Evolutionary conservation across 176 grass and related monocot species (phyloP), one percentile per base, ranked within the genome.

Genomic region (Chrysopogon serrulatus): DNA sequence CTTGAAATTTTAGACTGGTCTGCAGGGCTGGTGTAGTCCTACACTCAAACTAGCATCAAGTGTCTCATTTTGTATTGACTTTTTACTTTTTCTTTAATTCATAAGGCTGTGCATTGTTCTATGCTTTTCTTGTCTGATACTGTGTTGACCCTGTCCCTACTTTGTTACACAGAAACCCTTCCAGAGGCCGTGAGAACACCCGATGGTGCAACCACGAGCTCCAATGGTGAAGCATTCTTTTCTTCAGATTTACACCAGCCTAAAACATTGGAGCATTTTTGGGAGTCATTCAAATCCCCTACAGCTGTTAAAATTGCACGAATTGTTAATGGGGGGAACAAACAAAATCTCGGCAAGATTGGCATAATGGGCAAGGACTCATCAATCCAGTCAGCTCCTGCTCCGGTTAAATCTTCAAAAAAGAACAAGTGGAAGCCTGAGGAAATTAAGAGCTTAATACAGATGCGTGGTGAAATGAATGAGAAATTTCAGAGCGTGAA

Each of bases 361-460:
- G 65, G 84, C 74, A 79, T 90, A 79, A 67, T 79, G 41, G 48
- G 51, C 63, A 74, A 83, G 68, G 80, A 76, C 44, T 36, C 92
- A 10, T 83, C 63, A 27, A 59, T 39, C 36, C 37, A 81, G 21
- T 63, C 77, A 44, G 76, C 67, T 65, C 39, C 79, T 41, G 90
- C 82, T 84, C 68, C 80, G 34, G 48, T 63, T 81, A 93, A 91
- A 88, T 82, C 92, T 71, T 36, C 74, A 21, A 98, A 79, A 67
- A 87, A 88, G 79, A 97, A 90, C 80, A 92, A 87, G 75, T 98
- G 95, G 95, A 95, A 90, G 69, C 92, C 95, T 43, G 95, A 95
- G 73, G 95, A 98, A 84, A 91, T 98, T 79, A 90, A 83, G 61
- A 87, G 63, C 72, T 85, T 98, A 75, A 92, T 98, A 83, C 82